These are phyloP conservation scores for Saccharomyces hybrid DNA, from an alignment of 1,139 yeast species.

Conservation along the genomic window DNA sequence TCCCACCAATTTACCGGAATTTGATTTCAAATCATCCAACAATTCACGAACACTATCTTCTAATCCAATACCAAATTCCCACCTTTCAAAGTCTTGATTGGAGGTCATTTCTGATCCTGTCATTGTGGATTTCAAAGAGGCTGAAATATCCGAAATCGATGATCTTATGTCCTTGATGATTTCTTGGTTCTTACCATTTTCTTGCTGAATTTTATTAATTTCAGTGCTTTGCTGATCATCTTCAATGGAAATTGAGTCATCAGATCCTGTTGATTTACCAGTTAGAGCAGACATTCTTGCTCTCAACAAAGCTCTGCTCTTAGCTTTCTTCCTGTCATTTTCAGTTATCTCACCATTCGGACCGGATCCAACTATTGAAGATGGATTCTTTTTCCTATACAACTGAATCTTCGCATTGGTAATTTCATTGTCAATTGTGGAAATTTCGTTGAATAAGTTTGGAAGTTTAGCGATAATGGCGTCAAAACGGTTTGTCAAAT, in stretches of 20 bases:
- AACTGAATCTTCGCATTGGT: constrained; percentile 60
- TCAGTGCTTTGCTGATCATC: constrained; percentile 52
- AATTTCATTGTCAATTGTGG: constrained; percentile 58
- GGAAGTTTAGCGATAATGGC: constrained; percentile 65
- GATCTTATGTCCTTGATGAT: constrained; percentile 66
- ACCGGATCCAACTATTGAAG: constrained; percentile 66
- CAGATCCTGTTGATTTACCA: constrained; percentile 54
- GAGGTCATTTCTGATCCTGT: constrained; percentile 31
- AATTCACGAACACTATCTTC: constrained; percentile 59
- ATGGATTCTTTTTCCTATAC: constrained; percentile 60
- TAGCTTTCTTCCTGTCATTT: constrained; percentile 68
- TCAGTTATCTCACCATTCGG: constrained; percentile 81
- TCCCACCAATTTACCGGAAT: not conserved
- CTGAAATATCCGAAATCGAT: constrained; percentile 65
- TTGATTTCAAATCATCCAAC: constrained; percentile 44
- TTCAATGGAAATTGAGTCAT: constrained; percentile 31
- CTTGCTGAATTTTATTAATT: constrained; percentile 46
- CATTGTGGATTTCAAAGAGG: constrained; percentile 48
- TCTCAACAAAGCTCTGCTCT: constrained; percentile 65
- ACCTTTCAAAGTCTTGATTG: constrained; percentile 57
- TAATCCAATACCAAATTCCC: constrained; percentile 87
- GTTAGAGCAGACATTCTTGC: constrained; percentile 90
- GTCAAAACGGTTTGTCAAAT: constrained; percentile 29
- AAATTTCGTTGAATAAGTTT: constrained; percentile 52
- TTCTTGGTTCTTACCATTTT: constrained; percentile 46